Evolutionary conservation across 192 early-diverging fungal species (phyloP).

Genomic region (Coemansia reversa): DNA sequence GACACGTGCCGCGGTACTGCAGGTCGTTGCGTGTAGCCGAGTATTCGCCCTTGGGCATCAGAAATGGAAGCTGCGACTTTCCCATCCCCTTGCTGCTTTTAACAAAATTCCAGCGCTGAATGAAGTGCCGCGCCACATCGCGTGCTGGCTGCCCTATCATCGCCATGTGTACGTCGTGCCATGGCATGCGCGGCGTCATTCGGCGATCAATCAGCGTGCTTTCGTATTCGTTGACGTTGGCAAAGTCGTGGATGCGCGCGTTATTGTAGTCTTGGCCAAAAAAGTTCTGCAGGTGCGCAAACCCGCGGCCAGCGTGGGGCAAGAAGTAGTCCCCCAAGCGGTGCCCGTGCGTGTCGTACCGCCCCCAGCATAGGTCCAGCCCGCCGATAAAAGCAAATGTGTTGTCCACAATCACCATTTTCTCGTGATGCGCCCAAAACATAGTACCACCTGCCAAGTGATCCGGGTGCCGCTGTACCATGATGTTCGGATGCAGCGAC

Average conservation of each 20-base stretch:
- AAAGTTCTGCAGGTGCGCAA: conserved; percentile 52
- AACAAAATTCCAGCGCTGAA: conserved; percentile 86
- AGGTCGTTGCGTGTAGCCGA: conserved; percentile 58
- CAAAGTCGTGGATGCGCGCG: conserved; percentile 78
- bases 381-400: conserved; percentile 84
- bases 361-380: conserved; percentile 82
- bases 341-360: conserved; percentile 82
- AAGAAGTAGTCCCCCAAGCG: conserved; percentile 67
- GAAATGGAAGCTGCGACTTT: conserved; percentile 59
- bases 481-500: conserved; percentile 70
- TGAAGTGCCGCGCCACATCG: conserved; percentile 81
- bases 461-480: conserved; percentile 83
- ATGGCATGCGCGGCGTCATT: conserved; percentile 74
- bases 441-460: conserved; percentile 67
- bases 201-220: conserved; percentile 56
- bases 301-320: conserved; percentile 47
- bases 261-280: conserved; percentile 86
- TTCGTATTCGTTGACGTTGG: conserved; percentile 56
- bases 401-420: conserved; percentile 78
- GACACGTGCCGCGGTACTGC: conserved; percentile 60
- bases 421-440: conserved; percentile 87
- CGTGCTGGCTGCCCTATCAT: conserved; percentile 76
- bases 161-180: conserved; percentile 82
- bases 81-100: conserved; percentile 69
- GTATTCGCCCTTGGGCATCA: conserved; percentile 70